A percentile compares a stretch with the other conserved stretches of the same genome.
Conservation (phyloP, 495 filamentous ascomycete genomes). For the Tuber brumale region DNA sequence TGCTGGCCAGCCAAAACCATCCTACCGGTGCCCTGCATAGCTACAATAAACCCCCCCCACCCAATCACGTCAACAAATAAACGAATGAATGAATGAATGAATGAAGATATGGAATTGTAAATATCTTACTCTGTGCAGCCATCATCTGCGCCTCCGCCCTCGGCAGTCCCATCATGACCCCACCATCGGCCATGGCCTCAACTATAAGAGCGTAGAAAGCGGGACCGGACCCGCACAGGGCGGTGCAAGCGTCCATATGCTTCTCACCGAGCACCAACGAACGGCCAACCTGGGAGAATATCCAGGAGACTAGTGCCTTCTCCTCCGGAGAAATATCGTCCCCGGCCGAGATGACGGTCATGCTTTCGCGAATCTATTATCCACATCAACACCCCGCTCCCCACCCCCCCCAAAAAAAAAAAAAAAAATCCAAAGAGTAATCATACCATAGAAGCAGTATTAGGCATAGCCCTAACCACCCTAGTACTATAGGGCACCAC, state of each 20-base stretch:
- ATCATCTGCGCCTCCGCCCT: conserved; percentile 68
- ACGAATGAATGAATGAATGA: background rate
- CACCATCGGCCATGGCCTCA: conserved; percentile 70
- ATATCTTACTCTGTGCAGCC: conserved; percentile 65
- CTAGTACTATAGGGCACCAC: conserved; percentile 44
- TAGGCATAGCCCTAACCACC: conserved; percentile 72
- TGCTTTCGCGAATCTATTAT: conserved; percentile 61
- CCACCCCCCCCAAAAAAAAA: background rate
- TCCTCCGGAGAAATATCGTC: conserved; percentile 53
- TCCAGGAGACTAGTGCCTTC: conserved; percentile 61
- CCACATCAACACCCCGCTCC: conserved; percentile 1
- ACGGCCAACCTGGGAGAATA: conserved; percentile 65
- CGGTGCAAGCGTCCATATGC: conserved; percentile 68
- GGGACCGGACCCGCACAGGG: conserved; percentile 69
- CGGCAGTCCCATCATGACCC: conserved; percentile 72
- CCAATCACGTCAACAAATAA: conserved; percentile 1
- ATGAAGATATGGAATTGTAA: background rate
- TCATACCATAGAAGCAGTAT: conserved; percentile 52
- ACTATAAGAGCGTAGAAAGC: conserved; percentile 74
- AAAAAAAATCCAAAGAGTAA: background rate
- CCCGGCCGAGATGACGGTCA: conserved; percentile 68
- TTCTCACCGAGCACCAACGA: conserved; percentile 58
- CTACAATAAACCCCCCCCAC: conserved; percentile 9
- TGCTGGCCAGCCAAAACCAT: conserved; percentile 68
- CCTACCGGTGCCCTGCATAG: conserved; percentile 61